Evolutionary conservation across 2,329 filamentous ascomycete genomes (phyloP), one percentile per base, ranked within the genome.

Genomic region (Penicillium italicum): DNA sequence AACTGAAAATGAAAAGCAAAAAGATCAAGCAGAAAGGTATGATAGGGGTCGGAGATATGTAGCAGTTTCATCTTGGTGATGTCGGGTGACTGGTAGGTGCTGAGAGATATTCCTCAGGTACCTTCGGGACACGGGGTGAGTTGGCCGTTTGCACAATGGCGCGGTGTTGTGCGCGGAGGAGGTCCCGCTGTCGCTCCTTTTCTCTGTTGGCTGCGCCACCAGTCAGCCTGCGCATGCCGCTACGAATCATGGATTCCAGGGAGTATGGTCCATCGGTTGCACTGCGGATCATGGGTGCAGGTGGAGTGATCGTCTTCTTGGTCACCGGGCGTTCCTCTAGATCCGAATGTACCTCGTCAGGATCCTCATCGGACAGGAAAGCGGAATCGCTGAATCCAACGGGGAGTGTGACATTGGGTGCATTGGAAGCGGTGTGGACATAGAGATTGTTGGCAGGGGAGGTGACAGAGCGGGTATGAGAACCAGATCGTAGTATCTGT

Each of bases 381-480:
- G 89, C 85, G 36, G 79, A 80, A 52, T 83, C 78, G 33, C 80
- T 80, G 11, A 78, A 61, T 11, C 69, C 67, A 37, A 66, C 58
- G 2, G 62, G 60, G 72, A 59, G 85, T 79, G 63, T 83, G 81
- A 41, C 5, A 33, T 60, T 57, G 8, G 80, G 80, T 6, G 80
- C 74, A 11, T 84, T 78, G 6, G 82, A 78, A 8, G 84, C 84
- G 44, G 63, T 56, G 51, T 73, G 28, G 71, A 74, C 28, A 48
- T 74, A 72, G 41, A 78, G 73, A 55, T 80, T 76, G 58, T 82
- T 82, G 14, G 79, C 80, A 0, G 93, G 92, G 0, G 90, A 95
- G 0, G 93, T 97, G 49, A 96, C 83, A 12, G 91, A 95, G 18
- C 93, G 86, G 6, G 85, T 82, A 69, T 96, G 92, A 20, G 96